These are phyloP conservation scores for Podochytrium sp. DNA, from an alignment of 192 early-diverging fungal species.

Conservation along the genomic window DNA sequence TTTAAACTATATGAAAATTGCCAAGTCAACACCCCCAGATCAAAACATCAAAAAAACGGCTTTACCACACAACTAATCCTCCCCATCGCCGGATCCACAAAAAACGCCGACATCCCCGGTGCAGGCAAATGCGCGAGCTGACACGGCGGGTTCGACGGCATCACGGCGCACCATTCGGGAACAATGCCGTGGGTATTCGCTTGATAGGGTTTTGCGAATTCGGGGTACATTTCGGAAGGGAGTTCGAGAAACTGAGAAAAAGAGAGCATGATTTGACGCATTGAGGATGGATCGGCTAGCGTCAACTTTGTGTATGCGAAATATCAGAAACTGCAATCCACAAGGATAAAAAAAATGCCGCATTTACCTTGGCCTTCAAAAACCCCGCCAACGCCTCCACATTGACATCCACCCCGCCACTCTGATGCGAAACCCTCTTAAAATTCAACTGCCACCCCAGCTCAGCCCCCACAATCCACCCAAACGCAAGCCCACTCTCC, in stretches of 20 bases:
- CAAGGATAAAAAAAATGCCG: too few species aligned
- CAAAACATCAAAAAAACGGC: neutral
- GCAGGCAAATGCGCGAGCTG: neutral
- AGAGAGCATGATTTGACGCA: neutral
- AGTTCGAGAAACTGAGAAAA: neutral
- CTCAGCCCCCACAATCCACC: neutral
- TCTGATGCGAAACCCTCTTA: neutral
- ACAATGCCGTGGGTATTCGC: neutral
- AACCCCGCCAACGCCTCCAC: neutral
- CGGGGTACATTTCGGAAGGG: neutral
- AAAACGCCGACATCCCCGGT: neutral
- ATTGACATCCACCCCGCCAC: neutral
- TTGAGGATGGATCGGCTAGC: neutral
- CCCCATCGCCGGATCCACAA: neutral
- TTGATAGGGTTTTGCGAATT: neutral
- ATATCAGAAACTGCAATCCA: too few species aligned
- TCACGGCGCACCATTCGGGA: neutral
- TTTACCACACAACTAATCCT: neutral
- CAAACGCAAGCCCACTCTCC: too few species aligned
- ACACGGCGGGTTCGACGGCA: neutral
- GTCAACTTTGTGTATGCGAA: too few species aligned
- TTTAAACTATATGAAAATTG: neutral
- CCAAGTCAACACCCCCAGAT: neutral
- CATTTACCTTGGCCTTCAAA: too few species aligned
- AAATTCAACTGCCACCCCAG: neutral